These are phyloP conservation scores for Macrolepiota albuminosa DNA, from an alignment of 768 basidiomycete species.

Conservation along the genomic window DNA sequence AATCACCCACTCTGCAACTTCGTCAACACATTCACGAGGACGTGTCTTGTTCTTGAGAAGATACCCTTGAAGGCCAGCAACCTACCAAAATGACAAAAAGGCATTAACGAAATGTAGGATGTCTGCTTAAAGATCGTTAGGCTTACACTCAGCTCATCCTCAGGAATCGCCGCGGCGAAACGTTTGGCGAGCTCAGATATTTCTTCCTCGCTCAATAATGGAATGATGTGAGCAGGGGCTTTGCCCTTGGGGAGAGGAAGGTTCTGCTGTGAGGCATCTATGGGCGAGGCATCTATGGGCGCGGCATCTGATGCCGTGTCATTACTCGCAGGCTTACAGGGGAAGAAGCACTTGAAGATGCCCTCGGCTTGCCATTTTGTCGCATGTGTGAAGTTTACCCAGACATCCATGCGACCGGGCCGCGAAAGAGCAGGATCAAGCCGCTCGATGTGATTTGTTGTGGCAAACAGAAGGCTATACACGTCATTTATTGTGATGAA, in stretches of 20 bases:
- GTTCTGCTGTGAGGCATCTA: conserved; percentile 60
- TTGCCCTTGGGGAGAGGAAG: conserved; percentile 66
- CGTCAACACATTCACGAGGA: conserved; percentile 80
- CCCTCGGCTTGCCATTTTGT: conserved; percentile 92
- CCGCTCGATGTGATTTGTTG: conserved; percentile 91
- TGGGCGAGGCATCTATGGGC: conserved; percentile 15
- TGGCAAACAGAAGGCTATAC: conserved; percentile 76
- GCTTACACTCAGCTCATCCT: conserved; percentile 81
- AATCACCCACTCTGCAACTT: conserved; percentile 71
- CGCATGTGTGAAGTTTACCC: conserved; percentile 88
- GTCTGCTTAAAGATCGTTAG: background rate
- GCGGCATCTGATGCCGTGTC: conserved; percentile 12
- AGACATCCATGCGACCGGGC: conserved; percentile 89
- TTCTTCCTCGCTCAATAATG: conserved; percentile 70
- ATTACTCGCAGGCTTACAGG: conserved; percentile 41
- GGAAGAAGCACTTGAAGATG: conserved; percentile 94
- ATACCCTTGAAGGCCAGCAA: conserved; percentile 82
- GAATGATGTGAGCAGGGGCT: conserved; percentile 49
- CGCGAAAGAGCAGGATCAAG: conserved; percentile 86
- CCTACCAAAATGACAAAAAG: conserved; percentile 35
- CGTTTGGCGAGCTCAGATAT: conserved; percentile 74
- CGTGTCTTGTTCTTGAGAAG: conserved; percentile 87
- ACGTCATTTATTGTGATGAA: conserved; percentile 10
- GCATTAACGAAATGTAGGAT: background rate
- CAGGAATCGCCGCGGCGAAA: conserved; percentile 80